Base-by-base conservation (phyloP, 129 eudicot genomes). In the Arctium minus region DNA sequence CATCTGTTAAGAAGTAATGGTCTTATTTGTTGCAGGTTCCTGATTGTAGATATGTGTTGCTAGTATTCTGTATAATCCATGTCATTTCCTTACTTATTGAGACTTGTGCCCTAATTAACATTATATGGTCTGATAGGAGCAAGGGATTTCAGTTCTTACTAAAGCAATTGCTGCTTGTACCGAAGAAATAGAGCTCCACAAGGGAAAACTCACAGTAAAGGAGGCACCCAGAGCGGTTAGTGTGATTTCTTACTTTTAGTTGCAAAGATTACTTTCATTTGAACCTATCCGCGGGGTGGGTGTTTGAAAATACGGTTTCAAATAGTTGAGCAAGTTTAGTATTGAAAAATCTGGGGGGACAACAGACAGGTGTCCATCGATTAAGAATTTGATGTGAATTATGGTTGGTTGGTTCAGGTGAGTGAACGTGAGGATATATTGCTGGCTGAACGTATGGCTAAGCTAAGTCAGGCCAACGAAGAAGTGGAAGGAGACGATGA, bases 361-460 rank as follows among this genome's bases (percentile, higher is more conserved):
- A 22, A 22, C 27, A 22, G 27, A 22, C 27, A 22, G 27, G 27
- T 22, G 27, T 22, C 27, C 27, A 22, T 22, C 27, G 27, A 22
- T 22, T 22, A 42, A 42, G 65, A 13, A 53, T 13, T 17, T 5
- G 22, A 18, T 12, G 11, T 50, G 1, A 60, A 17, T 60, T 67
- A 42, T 84, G 67, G 31, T 84, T 65, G 32, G 31, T 76, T 35
- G 72, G 73, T 87, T 6, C 76, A 96, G 99, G 99, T 96, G 97
- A 96, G 99, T 72, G 99, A 96, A 86, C 90, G 97, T 36, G 99
- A 96, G 87, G 99, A 96, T 44, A 89, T 90, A 79, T 84, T 93
- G 72, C 86, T 96, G 29, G 92, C 91, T 36, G 97, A 93, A 71
- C 87, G 89, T 15, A 93, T 96, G 99, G 93, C 87, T 10, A 93